phyloP scores from a whole-genome alignment of 306 rosid species.

The Rosa multiflora region DNA sequence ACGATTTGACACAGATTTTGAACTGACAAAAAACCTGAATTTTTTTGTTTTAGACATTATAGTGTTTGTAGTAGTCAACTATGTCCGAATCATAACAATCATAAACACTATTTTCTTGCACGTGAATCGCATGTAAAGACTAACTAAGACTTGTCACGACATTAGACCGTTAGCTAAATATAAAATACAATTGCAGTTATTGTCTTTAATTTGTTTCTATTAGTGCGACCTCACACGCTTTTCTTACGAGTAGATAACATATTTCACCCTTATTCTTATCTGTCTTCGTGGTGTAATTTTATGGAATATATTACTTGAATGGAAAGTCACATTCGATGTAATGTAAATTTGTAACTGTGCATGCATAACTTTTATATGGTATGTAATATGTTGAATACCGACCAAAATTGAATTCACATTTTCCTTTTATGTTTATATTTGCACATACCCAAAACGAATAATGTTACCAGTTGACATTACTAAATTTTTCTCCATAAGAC shows the following conservation, averaged over 20 bases:
- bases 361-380: not conserved
- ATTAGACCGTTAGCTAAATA: not conserved
- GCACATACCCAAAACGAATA: not conserved
- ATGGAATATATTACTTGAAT: not conserved
- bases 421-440: not conserved
- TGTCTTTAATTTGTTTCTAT: not conserved
- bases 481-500: not conserved
- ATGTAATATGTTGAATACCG: not conserved
- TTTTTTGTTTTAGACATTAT: not conserved
- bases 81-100: not conserved
- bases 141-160: too few species aligned
- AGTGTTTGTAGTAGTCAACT: not conserved
- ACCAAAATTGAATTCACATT: not conserved
- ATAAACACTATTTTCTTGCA: accelerated
- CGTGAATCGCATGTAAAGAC: too few species aligned
- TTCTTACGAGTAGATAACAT: not conserved
- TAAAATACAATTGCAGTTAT: not conserved
- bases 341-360: not conserved
- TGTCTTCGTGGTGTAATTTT: not conserved
- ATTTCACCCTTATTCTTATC: not conserved
- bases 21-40: not conserved
- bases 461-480: not conserved
- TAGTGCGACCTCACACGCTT: not conserved
- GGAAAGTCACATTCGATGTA: not conserved
- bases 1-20: not conserved